These are phyloP conservation scores for Coccomyxa subellipsoidea DNA, from an alignment of 163 green algal genomes.

Conservation along the genomic window DNA sequence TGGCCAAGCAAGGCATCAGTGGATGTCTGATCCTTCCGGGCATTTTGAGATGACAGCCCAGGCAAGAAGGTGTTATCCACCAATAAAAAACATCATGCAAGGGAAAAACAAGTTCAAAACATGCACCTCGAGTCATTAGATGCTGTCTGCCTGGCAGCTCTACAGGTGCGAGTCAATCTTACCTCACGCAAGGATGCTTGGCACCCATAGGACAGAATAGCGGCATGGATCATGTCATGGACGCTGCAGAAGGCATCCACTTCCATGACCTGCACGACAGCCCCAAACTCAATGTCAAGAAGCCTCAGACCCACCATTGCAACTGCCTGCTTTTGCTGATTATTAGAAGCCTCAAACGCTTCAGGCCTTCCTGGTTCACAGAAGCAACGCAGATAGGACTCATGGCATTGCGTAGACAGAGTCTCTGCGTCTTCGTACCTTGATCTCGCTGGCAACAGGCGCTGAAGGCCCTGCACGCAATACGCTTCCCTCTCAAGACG, in stretches of 20 bases:
- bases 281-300: background rate
- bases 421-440: background rate
- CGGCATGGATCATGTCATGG: conserved; percentile 66
- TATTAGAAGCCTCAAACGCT: background rate
- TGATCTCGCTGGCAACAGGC: conserved; percentile 3
- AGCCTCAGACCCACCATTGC: background rate
- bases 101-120: too few relatives aligned
- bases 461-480: background rate
- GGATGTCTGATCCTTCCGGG: background rate
- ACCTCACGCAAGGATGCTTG: conserved; percentile 49
- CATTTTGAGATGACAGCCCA: background rate
- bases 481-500: background rate
- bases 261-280: conserved; percentile 35
- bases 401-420: background rate
- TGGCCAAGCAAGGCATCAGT: background rate
- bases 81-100: too few relatives aligned
- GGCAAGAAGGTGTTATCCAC: too few relatives aligned
- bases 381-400: too few relatives aligned
- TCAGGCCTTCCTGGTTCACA: too few relatives aligned
- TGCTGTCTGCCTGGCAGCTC: too few relatives aligned
- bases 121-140: too few relatives aligned
- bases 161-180: too few relatives aligned
- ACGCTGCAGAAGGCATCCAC: conserved; percentile 59
- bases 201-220: conserved; percentile 40
- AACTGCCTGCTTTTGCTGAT: background rate